Conservation (phyloP, 208 protist genomes). For the Crithidia acanthocephali region DNA sequence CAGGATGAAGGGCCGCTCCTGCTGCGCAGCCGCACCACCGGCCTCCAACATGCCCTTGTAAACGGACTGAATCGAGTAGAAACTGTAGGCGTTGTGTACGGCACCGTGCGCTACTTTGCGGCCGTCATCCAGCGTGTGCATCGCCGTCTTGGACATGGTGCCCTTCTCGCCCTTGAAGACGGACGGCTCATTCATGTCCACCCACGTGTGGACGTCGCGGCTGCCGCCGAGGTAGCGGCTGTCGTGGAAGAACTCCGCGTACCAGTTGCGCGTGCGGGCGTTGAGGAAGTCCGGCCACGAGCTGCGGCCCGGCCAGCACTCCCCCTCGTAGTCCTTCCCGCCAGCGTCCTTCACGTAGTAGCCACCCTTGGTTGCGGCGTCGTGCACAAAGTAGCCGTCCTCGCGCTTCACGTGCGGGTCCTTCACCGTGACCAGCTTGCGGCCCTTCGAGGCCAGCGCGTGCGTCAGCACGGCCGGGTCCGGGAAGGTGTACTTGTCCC, state of each 20-base stretch:
- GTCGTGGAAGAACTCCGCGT: slow-evolving; percentile 90
- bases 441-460: slow-evolving; percentile 88
- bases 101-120: slow-evolving; percentile 92
- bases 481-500: slow-evolving; percentile 96
- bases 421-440: slow-evolving; percentile 97
- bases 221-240: slow-evolving; percentile 91
- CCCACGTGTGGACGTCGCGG: slow-evolving; percentile 97
- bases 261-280: slow-evolving; percentile 93
- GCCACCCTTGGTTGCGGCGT: slow-evolving; percentile 62
- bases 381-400: slow-evolving; percentile 82
- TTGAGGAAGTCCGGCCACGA: slow-evolving; percentile 96
- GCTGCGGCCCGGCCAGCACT: slow-evolving; percentile 97
- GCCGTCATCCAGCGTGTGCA: slow-evolving; percentile 81
- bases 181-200: slow-evolving; percentile 99
- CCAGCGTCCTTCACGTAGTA: slow-evolving; percentile 91
- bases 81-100: slow-evolving; percentile 98
- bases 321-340: slow-evolving; percentile 90
- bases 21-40: slow-evolving; percentile 27
- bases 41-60: slow-evolving; percentile 89
- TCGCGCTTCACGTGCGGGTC: slow-evolving; percentile 98
- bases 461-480: slow-evolving; percentile 91
- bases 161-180: slow-evolving; percentile 96
- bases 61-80: slow-evolving; percentile 89
- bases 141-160: slow-evolving; percentile 94
- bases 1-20: slow-evolving; percentile 97